Evolutionary conservation across 441 rosid genomes (phyloP), one percentile per base, ranked within the genome.

Genomic region (Lepidium campestre): DNA sequence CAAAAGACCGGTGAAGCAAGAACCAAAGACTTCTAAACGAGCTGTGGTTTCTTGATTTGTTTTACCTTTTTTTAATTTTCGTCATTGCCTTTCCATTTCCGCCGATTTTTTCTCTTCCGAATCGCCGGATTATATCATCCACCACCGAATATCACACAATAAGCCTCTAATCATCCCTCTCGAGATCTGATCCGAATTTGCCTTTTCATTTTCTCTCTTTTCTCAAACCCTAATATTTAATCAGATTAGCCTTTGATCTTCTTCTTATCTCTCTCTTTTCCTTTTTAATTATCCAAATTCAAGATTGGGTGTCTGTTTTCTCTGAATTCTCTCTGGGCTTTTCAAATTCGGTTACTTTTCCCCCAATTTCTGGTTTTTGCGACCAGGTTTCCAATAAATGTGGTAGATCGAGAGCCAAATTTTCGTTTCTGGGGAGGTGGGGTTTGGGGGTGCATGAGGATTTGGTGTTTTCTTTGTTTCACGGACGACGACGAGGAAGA

Each of bases 401-500:
- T 64, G 61, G 54, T 65, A 72, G 90, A 87, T 83, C 90, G 79
- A 77, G 81, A 77, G 70, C 54, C 77, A 79, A 78, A 80, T 81
- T 81, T 80, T 83, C 29, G 44, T 55, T 35, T 75, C 23, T 52
- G 47, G 62, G 46, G 36, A 18, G 35, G 55, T 37, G 61, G 29
- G 34, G 44, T 31, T 57, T 25, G 54, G 47, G 45, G 67, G 81
- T 90, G 97, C 65, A 88, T 93, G 96, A 93, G 77, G 94, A 87
- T 80, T 82, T 88, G 90, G 94, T 85, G 86, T 76, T 82, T 83
- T 75, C 48, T 77, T 29, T 86, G 87, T 79, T 90, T 90, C 79
- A 72, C 48, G 52, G 40, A 65, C 74, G 76, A 75, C 49, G 79
- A 66, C 72, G 82, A 77, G 61, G 83, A 80, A 42, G 81, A 73